Percentiles rank a stretch among this genome's conserved stretches.
Conservation (phyloP, 345 rosid genomes). For the Boechera retrofracta region DNA sequence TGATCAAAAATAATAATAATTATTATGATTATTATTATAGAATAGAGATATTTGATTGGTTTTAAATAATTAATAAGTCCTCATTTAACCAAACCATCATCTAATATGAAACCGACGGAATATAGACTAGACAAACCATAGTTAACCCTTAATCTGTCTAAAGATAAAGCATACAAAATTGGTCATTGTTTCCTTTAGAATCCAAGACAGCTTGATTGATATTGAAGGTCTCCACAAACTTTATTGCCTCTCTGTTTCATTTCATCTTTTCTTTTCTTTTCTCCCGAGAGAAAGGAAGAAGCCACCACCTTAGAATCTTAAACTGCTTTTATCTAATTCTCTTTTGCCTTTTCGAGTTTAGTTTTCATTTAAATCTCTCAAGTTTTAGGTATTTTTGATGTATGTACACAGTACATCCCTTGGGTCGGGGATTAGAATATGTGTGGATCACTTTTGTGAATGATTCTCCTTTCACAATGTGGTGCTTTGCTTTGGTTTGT, state of each 20-base stretch:
- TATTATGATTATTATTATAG: not conserved
- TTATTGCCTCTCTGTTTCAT: conserved; percentile 42
- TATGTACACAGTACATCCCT: conserved; percentile 23
- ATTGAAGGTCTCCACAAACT: conserved; percentile 36
- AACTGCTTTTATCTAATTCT: conserved; percentile 29
- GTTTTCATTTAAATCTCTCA: conserved; percentile 21
- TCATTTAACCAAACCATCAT: conserved; percentile 2
- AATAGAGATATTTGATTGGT: not conserved
- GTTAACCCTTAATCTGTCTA: conserved; percentile 19
- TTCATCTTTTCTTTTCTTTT: conserved; percentile 37
- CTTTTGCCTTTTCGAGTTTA: conserved; percentile 35
- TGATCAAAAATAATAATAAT: too few relatives aligned
- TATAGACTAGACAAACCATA: conserved; percentile 2
- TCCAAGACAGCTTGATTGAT: conserved; percentile 42
- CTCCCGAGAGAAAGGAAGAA: conserved; percentile 41
- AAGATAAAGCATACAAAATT: conserved; percentile 29
- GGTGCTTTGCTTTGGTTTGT: not conserved
- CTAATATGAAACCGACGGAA: not conserved
- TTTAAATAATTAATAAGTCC: not conserved
- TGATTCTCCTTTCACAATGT: conserved; percentile 15
- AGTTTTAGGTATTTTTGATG: conserved; percentile 20
- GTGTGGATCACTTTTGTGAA: conserved; percentile 33
- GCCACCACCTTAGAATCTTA: conserved; percentile 43
- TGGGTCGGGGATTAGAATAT: conserved; percentile 30
- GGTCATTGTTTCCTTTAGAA: conserved; percentile 39